These are phyloP conservation scores for Myriosclerotinia duriaeana DNA, from an alignment of 2,329 filamentous ascomycete genomes.

Conservation along the genomic window DNA sequence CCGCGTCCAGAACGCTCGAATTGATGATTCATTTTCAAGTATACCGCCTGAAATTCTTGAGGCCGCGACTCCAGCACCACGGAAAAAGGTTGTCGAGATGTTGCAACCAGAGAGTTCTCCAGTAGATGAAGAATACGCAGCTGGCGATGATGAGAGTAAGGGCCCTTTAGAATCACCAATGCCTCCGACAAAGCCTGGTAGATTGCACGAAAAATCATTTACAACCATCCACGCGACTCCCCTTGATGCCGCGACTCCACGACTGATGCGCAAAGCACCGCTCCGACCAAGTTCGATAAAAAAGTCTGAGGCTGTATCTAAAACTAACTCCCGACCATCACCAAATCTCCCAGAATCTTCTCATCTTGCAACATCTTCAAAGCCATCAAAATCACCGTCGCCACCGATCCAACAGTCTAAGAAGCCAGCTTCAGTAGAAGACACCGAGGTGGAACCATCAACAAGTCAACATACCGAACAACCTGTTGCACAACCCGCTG, in stretches of 20 bases:
- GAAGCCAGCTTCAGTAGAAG: conserved; percentile 7
- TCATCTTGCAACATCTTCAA: conserved; percentile 31
- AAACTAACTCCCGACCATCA: not conserved
- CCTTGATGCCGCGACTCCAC: conserved; percentile 28
- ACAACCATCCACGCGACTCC: conserved; percentile 30
- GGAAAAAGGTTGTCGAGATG: not conserved
- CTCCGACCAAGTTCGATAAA: conserved; percentile 11
- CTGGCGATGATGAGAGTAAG: not conserved
- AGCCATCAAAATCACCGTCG: conserved; percentile 40
- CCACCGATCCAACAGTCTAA: conserved; percentile 26
- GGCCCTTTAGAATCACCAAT: not conserved
- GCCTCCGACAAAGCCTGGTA: conserved; percentile 15
- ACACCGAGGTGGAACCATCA: not conserved
- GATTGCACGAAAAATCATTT: conserved; percentile 35
- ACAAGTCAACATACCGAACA: not conserved
- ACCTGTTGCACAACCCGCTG: conserved; percentile 13
- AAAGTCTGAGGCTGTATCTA: not conserved
- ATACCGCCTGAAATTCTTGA: conserved; percentile 34
- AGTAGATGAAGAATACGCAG: not conserved
- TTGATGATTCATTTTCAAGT: conserved; percentile 36
- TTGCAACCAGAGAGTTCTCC: not conserved
- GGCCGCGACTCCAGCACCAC: conserved; percentile 34
- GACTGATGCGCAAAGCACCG: conserved; percentile 26
- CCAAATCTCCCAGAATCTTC: conserved; percentile 16
- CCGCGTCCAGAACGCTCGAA: conserved; percentile 26